Conservation (phyloP, 2,329 filamentous ascomycete species). For the Pseudocercospora vitis region DNA sequence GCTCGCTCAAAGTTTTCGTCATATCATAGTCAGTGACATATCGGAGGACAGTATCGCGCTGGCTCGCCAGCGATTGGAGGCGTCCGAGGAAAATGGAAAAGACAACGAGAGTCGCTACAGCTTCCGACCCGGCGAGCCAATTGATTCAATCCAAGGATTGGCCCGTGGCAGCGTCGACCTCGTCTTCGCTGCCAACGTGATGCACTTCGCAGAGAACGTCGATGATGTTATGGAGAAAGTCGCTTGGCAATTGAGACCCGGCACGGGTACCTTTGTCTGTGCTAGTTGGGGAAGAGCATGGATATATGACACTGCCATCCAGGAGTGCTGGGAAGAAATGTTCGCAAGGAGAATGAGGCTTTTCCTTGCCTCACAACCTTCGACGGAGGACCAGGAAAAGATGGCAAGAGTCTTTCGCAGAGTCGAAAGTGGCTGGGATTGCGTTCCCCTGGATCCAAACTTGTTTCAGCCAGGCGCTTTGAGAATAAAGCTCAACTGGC, state of each 20-base stretch:
- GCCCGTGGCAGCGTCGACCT: constrained; percentile 3
- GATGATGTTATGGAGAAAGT: background rate
- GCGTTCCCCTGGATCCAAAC: too few species aligned
- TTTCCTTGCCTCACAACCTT: background rate
- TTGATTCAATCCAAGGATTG: background rate
- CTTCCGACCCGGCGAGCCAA: background rate
- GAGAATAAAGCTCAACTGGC: background rate
- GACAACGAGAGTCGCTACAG: background rate
- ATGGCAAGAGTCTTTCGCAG: background rate
- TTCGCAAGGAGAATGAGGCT: background rate
- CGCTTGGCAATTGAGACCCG: constrained; percentile 7
- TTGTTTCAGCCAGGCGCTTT: background rate
- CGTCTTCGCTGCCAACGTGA: background rate
- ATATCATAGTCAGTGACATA: constrained; percentile 2
- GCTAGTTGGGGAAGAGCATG: background rate
- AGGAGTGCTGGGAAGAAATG: background rate
- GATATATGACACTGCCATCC: background rate
- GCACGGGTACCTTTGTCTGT: background rate
- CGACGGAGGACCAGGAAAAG: background rate
- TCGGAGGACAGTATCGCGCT: background rate
- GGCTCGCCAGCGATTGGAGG: background rate
- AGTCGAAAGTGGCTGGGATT: background rate
- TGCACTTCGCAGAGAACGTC: background rate
- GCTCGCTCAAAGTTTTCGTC: constrained; percentile 1
- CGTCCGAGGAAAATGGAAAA: too few species aligned